Evolutionary conservation across 2,329 filamentous ascomycete genomes (phyloP), one percentile per base, ranked within the genome.

Genomic region (Juglanconis oblonga): DNA sequence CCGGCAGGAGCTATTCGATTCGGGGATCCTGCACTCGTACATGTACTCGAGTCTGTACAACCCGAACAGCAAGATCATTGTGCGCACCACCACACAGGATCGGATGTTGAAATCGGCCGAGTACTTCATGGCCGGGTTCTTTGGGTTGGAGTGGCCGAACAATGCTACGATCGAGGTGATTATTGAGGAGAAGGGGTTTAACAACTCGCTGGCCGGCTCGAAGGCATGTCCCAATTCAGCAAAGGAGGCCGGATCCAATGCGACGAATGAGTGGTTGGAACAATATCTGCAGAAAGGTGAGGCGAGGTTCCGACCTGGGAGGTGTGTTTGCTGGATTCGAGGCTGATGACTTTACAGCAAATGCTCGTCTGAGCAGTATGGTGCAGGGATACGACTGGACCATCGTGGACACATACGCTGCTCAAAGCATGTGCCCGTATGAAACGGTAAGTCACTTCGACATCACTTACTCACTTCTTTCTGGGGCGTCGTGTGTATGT

Each of bases 101-200:
- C 85, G 90, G 31, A 92, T 92, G 89, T 77, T 89, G 29, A 87
- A 92, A 70, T 88, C 83, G 44, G 89, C 89, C 3, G 89, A 92
- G 72, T 89, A 92, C 72, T 92, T 91, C 73, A 75, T 92, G 69
- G 87, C 89, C 5, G 90, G 90, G 0, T 92, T 92, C 76, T 92
- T 92, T 68, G 89, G 89, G 0, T 79, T 91, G 0, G 83, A 88
- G 51, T 92, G 89, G 89, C 81, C 85, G 1, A 80, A 86, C 35
- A 90, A 91, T 68, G 88, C 82, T 6, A 90, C 86, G 0, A 81
- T 91, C n/a, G 85, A 91, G 67, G 79, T 89, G 13, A 86, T 89
- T 10, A 89, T 91, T 45, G 89, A 92, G 67, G 74, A 78, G 14
- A 68, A 69, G 1, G 77, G 77, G 2, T 88, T 84, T 71, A 92